phyloP scores from a whole-genome alignment of 352 stramenopile species.

The Phytopythium cucurbitacearum region DNA sequence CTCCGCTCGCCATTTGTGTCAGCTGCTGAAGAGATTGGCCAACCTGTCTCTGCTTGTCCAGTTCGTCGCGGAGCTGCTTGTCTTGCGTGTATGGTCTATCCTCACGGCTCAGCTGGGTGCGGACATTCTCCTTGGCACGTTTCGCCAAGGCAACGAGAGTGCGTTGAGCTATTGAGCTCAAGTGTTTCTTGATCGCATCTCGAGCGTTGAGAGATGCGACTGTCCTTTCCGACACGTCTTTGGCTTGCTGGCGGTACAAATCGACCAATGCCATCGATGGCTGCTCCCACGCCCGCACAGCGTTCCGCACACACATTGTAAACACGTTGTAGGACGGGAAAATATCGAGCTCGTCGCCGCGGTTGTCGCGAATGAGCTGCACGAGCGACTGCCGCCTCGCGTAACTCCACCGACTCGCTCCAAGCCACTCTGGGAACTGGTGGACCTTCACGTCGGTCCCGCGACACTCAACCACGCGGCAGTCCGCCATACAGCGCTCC shows the following conservation, averaged over 20 bases:
- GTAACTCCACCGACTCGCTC: slow-evolving; percentile 18
- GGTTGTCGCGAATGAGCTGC: slow-evolving; percentile 14
- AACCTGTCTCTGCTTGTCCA: slow-evolving; percentile 17
- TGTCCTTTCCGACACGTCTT: slow-evolving; percentile 12
- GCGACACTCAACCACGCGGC: slow-evolving; percentile 10
- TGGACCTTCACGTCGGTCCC: slow-evolving; percentile 15
- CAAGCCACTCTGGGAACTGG: slow-evolving; percentile 17
- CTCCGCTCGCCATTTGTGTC: not conserved
- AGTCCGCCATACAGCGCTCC: slow-evolving; percentile 6
- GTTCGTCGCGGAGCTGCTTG: slow-evolving; percentile 15
- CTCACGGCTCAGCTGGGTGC: slow-evolving; percentile 20
- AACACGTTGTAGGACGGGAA: slow-evolving; percentile 26
- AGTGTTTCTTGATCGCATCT: slow-evolving; percentile 12
- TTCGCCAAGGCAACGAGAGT: slow-evolving; percentile 9
- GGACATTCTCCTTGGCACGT: slow-evolving; percentile 9
- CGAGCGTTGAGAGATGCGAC: slow-evolving; percentile 10
- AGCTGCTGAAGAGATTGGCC: too few relatives aligned
- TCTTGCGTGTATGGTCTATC: slow-evolving; percentile 37
- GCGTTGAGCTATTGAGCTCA: slow-evolving; percentile 9
- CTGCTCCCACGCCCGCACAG: slow-evolving; percentile 21
- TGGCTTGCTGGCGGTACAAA: slow-evolving; percentile 20
- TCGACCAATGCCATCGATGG: slow-evolving; percentile 22
- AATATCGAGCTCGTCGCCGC: slow-evolving; percentile 19
- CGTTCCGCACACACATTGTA: slow-evolving; percentile 24
- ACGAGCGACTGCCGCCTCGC: slow-evolving; percentile 7